Conservation (phyloP, 2,329 filamentous ascomycete species). For the Neopestalotiopsis rosae region DNA sequence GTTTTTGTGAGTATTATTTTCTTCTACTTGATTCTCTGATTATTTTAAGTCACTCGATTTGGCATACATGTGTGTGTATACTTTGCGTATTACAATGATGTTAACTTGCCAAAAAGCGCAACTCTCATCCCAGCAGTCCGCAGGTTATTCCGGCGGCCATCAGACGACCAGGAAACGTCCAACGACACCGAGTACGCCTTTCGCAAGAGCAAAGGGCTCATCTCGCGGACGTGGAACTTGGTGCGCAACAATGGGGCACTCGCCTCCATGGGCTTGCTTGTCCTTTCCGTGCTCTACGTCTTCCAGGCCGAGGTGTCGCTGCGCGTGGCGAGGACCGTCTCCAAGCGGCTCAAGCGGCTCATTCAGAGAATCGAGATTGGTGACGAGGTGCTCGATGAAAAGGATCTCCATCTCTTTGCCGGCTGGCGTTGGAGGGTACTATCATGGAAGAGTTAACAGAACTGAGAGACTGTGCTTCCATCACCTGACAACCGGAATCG, state of each 20-base stretch:
- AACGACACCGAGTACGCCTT: slow-evolving; percentile 66
- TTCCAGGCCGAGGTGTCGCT: slow-evolving; percentile 64
- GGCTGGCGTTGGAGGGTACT: slow-evolving; percentile 65
- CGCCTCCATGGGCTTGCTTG: slow-evolving; percentile 57
- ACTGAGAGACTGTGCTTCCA: not conserved
- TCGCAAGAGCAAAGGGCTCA: slow-evolving; percentile 52
- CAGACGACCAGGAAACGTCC: slow-evolving; percentile 43
- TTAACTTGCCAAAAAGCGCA: slow-evolving; percentile 42
- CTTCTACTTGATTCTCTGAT: too few species aligned
- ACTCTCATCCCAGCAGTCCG: slow-evolving; percentile 58
- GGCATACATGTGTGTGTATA: too few species aligned
- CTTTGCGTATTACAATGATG: too few species aligned
- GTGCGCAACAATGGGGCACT: slow-evolving; percentile 50
- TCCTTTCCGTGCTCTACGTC: slow-evolving; percentile 62
- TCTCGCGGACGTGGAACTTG: slow-evolving; percentile 53
- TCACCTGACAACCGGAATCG: not conserved
- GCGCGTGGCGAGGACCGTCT: slow-evolving; percentile 57
- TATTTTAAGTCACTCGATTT: too few species aligned
- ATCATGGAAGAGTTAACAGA: slow-evolving; percentile 41
- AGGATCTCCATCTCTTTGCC: slow-evolving; percentile 53
- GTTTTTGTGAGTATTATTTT: slow-evolving; percentile 47
- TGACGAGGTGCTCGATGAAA: slow-evolving; percentile 49
- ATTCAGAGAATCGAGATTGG: slow-evolving; percentile 53
- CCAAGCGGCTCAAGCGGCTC: slow-evolving; percentile 55
- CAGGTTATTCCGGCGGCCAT: slow-evolving; percentile 53